Percentiles rank a stretch among this genome's conserved stretches.
Evolutionary conservation across 2,329 filamentous ascomycete genomes (phyloP).

Genomic region (Pseudocercospora musae): DNA sequence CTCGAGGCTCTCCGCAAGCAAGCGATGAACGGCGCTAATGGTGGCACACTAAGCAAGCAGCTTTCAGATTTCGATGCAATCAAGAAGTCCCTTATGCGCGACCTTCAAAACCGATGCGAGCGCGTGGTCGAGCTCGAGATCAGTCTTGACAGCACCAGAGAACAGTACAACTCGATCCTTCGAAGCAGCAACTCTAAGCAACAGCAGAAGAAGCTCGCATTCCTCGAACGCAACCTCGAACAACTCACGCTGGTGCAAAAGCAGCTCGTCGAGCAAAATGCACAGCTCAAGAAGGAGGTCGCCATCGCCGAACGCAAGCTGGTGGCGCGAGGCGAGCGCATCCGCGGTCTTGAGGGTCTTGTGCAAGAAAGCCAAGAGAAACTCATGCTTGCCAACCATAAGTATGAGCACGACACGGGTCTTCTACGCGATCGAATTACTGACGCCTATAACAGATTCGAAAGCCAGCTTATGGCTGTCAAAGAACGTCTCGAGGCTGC

Average conservation of each 20-base stretch:
- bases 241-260: conserved; percentile 96
- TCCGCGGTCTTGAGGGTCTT: conserved; percentile 86
- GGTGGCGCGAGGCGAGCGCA: conserved; percentile 93
- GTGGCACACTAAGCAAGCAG: conserved; percentile 86
- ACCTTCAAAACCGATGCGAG: conserved; percentile 96
- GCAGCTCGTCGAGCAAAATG: conserved; percentile 97
- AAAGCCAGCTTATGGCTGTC: conserved; percentile 92
- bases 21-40: conserved; percentile 58
- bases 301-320: conserved; percentile 97
- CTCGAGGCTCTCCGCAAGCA: conserved; percentile 77
- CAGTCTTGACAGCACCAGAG: conserved; percentile 90
- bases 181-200: conserved; percentile 95
- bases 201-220: conserved; percentile 99
- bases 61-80: conserved; percentile 98
- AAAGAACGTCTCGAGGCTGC: conserved; percentile 96
- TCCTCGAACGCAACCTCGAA: conserved; percentile 95
- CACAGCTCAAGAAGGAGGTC: conserved; percentile 96
- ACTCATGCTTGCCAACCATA: conserved; percentile 92
- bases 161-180: conserved; percentile 98
- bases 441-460: conserved; percentile 65
- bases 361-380: conserved; percentile 98
- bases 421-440: background rate
- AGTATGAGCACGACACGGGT: conserved; percentile 59
- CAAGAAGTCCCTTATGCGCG: conserved; percentile 99
- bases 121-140: conserved; percentile 96